Conservation (phyloP, 2,329 filamentous ascomycete species). For the Aspergillus sp. region DNA sequence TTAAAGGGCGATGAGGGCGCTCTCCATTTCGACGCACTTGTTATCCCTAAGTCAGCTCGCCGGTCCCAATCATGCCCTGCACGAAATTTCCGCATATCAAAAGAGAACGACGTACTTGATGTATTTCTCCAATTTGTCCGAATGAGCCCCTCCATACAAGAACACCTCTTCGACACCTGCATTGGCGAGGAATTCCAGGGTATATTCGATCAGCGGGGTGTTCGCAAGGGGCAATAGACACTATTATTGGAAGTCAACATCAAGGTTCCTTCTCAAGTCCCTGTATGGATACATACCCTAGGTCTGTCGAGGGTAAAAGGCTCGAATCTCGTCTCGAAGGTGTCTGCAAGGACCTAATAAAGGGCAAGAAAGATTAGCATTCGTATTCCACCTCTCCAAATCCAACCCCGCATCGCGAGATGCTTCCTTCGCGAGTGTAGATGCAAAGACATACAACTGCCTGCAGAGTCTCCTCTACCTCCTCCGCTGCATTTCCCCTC, state of each 20-base stretch:
- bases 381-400: neutral
- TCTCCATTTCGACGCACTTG: constrained; percentile 68
- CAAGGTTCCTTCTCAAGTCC: neutral
- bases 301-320: constrained; percentile 87
- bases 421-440: neutral
- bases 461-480: constrained; percentile 59
- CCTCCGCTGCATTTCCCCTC: constrained; percentile 45
- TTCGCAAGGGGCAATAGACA: constrained; percentile 92
- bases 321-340: constrained; percentile 85
- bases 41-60: constrained; percentile 2
- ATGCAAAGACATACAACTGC: constrained; percentile 49
- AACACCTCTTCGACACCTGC: constrained; percentile 93
- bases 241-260: constrained; percentile 41
- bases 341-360: constrained; percentile 77
- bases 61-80: neutral
- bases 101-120: constrained; percentile 50
- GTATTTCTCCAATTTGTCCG: constrained; percentile 81
- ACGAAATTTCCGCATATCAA: too few relatives aligned
- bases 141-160: constrained; percentile 85
- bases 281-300: constrained; percentile 57
- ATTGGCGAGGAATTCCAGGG: constrained; percentile 90
- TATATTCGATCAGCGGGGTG: constrained; percentile 94
- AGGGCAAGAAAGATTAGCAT: neutral
- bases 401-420: neutral
- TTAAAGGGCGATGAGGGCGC: constrained; percentile 73